Percentiles rank a stretch among this genome's conserved stretches.
These are phyloP conservation scores for Lactarius deliciosus DNA, from an alignment of 768 basidiomycete genomes.

Conservation along the genomic window DNA sequence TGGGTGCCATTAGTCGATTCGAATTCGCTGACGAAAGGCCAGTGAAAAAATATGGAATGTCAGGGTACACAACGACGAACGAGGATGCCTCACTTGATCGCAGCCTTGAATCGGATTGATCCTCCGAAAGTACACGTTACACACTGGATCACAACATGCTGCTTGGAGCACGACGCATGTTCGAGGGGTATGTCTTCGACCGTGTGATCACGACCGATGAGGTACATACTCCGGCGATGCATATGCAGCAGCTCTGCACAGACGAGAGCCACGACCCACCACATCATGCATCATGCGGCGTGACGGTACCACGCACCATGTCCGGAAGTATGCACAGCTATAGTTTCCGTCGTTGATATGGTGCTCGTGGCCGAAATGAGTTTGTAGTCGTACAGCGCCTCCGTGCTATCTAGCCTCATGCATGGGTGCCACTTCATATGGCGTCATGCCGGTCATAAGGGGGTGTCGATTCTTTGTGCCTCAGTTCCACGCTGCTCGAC, in stretches of 20 bases:
- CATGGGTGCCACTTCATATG: too few species aligned
- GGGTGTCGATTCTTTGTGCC: too few species aligned
- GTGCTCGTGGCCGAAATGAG: too few species aligned
- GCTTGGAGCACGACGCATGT: constrained; percentile 97
- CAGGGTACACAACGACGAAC: background rate
- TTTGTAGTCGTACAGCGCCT: too few species aligned
- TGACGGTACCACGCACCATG: too few species aligned
- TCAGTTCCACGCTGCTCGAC: too few species aligned
- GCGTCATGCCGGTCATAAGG: too few species aligned
- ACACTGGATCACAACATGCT: constrained; percentile 94
- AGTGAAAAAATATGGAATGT: constrained; percentile 36
- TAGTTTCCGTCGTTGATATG: too few species aligned
- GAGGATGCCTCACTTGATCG: constrained; percentile 70
- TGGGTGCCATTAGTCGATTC: constrained; percentile 93
- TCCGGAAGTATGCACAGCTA: too few species aligned
- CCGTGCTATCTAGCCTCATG: too few species aligned
- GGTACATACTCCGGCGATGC: constrained; percentile 89
- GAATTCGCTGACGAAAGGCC: constrained; percentile 95
- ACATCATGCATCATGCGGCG: too few species aligned
- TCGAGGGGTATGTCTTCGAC: constrained; percentile 87
- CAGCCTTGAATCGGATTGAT: constrained; percentile 44
- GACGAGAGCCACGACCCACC: too few species aligned
- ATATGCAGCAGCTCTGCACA: constrained; percentile 46
- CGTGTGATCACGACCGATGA: constrained; percentile 85
- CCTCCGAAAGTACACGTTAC: constrained; percentile 50